These are phyloP conservation scores for Trichosporon coremiiforme DNA, from an alignment of 1,284 basidiomycete species.

Conservation along the genomic window DNA sequence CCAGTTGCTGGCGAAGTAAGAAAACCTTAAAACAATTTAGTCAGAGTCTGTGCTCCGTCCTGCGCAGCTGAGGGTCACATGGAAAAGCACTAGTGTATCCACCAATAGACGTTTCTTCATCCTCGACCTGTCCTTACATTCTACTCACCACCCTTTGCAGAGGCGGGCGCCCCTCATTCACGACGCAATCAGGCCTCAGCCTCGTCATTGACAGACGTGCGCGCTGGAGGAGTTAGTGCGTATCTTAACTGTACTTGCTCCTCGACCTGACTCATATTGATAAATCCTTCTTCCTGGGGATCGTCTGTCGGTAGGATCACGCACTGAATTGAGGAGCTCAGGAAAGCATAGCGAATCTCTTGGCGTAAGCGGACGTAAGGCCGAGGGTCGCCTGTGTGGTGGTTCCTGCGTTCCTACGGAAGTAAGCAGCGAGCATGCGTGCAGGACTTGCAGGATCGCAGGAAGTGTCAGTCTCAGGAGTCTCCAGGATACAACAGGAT, in stretches of 20 bases:
- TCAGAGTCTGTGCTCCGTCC: neutral
- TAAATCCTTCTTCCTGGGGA: too few relatives aligned
- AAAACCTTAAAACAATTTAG: conserved; percentile 16
- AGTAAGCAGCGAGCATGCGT: too few relatives aligned
- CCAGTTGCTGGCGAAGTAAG: neutral
- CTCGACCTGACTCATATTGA: neutral
- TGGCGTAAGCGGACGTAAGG: neutral
- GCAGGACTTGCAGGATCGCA: neutral
- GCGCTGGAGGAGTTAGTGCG: neutral
- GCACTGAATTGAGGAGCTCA: neutral
- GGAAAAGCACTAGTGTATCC: too few relatives aligned
- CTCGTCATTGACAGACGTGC: too few relatives aligned
- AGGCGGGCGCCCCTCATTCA: neutral
- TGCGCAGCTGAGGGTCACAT: neutral
- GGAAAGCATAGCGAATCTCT: neutral
- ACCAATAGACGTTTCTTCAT: too few relatives aligned
- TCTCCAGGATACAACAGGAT: neutral
- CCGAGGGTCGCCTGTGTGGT: neutral
- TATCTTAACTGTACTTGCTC: neutral
- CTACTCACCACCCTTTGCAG: too few relatives aligned
- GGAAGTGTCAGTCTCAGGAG: neutral
- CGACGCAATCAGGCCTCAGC: too few relatives aligned
- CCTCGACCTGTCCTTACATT: too few relatives aligned
- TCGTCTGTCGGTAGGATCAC: neutral
- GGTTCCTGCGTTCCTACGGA: too few relatives aligned